These are phyloP conservation scores for Elsinoe ampelina DNA, from an alignment of 2,329 filamentous ascomycete genomes.

Conservation along the genomic window DNA sequence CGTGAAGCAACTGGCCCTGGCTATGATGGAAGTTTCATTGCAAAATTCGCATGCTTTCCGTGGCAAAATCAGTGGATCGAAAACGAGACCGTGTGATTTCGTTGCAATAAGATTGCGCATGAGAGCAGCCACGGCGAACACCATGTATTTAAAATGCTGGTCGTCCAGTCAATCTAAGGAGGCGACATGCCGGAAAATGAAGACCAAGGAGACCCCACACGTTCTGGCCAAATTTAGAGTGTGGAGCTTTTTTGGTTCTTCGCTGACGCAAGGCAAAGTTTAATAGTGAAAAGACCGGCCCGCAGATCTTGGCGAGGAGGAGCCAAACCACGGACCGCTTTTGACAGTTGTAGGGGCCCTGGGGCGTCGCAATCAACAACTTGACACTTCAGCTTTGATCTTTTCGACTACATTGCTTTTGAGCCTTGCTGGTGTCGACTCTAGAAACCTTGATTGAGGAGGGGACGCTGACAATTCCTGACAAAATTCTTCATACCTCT, in stretches of 20 bases:
- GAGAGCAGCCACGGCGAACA: no score
- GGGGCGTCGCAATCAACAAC: not conserved
- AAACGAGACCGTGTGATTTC: conserved; percentile 25
- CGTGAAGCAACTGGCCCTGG: no score
- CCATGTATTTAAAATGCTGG: no score
- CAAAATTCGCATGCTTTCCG: conserved; percentile 32
- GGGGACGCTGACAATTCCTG: no score
- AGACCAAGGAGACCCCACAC: no score
- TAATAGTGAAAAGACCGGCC: not conserved
- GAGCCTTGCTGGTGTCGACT: not conserved
- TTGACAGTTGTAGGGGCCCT: not conserved
- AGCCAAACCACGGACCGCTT: not conserved
- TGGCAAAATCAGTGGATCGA: conserved; percentile 32
- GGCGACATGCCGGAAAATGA: no score
- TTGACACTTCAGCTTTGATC: not conserved
- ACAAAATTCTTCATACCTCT: not conserved
- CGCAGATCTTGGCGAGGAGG: not conserved
- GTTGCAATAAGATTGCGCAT: no score
- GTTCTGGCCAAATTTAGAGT: not conserved
- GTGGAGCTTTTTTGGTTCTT: not conserved
- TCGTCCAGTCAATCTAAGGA: no score
- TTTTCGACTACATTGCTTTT: not conserved
- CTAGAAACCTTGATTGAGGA: no score
- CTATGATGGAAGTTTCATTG: no score
- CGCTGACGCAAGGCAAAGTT: not conserved